These are phyloP conservation scores for Arachnopeziza araneosa DNA, from an alignment of 2,329 filamentous ascomycete species.

Conservation along the genomic window DNA sequence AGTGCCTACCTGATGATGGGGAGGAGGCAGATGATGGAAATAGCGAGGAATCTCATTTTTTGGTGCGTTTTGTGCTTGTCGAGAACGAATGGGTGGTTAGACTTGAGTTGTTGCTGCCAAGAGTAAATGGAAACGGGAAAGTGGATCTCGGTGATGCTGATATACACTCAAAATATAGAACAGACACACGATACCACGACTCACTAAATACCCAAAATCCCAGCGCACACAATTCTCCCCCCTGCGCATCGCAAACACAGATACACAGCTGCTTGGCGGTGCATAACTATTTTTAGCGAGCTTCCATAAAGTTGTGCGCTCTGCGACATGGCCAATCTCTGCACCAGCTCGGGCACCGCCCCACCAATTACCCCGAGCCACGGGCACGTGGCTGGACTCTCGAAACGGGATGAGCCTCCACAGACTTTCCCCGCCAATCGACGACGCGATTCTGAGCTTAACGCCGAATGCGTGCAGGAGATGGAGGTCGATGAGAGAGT, in stretches of 20 bases:
- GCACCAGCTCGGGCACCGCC: too few relatives aligned
- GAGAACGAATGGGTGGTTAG: neutral
- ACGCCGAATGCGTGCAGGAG: too few relatives aligned
- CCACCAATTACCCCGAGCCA: too few relatives aligned
- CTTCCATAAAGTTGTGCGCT: neutral
- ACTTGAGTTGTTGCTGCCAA: neutral
- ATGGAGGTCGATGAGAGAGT: too few relatives aligned
- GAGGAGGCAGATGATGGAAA: neutral
- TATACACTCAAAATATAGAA: neutral
- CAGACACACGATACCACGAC: neutral
- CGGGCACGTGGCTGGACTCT: too few relatives aligned
- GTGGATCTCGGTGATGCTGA: neutral
- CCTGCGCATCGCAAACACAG: neutral
- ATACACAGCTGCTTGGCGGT: neutral
- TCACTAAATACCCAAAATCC: neutral
- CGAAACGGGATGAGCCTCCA: too few relatives aligned
- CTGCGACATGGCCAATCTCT: neutral
- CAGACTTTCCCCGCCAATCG: too few relatives aligned
- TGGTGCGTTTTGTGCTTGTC: neutral
- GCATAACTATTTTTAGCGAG: neutral
- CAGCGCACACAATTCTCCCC: neutral
- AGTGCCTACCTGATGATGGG: neutral
- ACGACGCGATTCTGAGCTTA: too few relatives aligned
- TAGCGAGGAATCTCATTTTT: neutral
- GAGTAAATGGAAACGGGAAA: neutral